phyloP scores from a whole-genome alignment of 345 rosid species.

The Sonneratia alba region DNA sequence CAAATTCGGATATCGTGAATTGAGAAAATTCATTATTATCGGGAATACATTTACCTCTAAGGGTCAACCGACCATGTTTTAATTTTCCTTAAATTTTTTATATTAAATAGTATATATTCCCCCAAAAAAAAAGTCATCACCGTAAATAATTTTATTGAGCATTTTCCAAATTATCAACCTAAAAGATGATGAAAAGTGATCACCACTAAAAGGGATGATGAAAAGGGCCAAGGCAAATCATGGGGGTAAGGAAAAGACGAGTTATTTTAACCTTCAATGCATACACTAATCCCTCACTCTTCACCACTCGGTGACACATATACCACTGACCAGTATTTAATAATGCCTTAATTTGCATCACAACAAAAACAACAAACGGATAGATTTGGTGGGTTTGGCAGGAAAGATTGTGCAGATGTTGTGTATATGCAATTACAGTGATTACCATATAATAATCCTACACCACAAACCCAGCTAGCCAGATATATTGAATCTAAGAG shows the following conservation, averaged over 20 bases:
- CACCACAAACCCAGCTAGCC: too few species aligned
- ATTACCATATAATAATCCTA: neutral
- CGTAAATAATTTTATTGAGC: too few species aligned
- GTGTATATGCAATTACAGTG: neutral
- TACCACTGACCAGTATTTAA: neutral
- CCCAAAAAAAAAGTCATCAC: too few species aligned
- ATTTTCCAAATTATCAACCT: too few species aligned
- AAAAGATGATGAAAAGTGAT: too few species aligned
- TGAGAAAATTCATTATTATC: too few species aligned
- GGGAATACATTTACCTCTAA: too few species aligned
- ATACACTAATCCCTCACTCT: neutral
- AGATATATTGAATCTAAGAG: too few species aligned
- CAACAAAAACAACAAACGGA: neutral
- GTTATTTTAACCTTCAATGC: neutral
- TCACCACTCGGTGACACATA: neutral
- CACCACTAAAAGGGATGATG: neutral
- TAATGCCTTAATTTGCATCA: neutral
- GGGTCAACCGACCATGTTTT: too few species aligned
- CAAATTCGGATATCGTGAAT: too few species aligned
- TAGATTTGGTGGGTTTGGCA: slow-evolving; percentile 2
- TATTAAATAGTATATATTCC: too few species aligned
- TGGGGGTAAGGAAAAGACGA: neutral
- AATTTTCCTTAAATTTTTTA: too few species aligned
- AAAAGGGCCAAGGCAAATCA: neutral
- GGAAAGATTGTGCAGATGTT: slow-evolving; percentile 2